Base-by-base conservation (phyloP, 495 filamentous ascomycete species). In the Annulohypoxylon maeteangense region DNA sequence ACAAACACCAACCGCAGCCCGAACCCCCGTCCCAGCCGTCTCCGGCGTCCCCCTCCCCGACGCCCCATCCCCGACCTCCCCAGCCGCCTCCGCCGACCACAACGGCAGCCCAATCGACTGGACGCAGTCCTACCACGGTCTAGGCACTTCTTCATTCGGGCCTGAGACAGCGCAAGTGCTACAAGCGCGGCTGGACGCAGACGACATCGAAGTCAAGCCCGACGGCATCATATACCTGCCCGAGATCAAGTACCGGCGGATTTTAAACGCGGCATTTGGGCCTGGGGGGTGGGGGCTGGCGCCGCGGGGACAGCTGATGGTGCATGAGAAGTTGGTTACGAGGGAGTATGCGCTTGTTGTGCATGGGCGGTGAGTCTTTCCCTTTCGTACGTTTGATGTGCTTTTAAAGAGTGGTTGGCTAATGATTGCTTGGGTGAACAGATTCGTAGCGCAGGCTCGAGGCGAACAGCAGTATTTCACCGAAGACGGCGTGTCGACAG, bases 221-320 rank as follows among this genome's bases (percentile, higher is more conserved):
- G 95, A 99, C 81, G 95, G 95, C 29, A 96, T 99, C 72, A 83
- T 98, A 51, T 99, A 98, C 77, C 85, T 99, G 60, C 95, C 95
- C 12, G 95, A 99, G 87, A 99, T 99, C 83, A 99, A 99, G 80
- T 99, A 99, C 80, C 85, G 95, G 22, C 85, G 95, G 40, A 97
- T 98, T 63, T 81, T 99, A 70, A 98, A 98, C 76, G 77, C 82
- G 40, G 94, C 95, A 0, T 99, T 99, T 81, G 95, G 95, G 0
- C 95, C 95, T 1, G 96, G 96, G 2, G 95, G 91, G 1, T 99
- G 95, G 95, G 96, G 95, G 1, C 80, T 99, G 38, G 95, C 92
- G 44, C 95, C 95, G 16, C 81, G 95, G 20, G 92, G 95, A 12
- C 93, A 97, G 84, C 91, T 94, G 65, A 93, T 94, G 48, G 93